A percentile compares a stretch with the other conserved stretches of the same genome.
phyloP scores from a whole-genome alignment of 78 protist genomes.

The Guillardia theta region DNA sequence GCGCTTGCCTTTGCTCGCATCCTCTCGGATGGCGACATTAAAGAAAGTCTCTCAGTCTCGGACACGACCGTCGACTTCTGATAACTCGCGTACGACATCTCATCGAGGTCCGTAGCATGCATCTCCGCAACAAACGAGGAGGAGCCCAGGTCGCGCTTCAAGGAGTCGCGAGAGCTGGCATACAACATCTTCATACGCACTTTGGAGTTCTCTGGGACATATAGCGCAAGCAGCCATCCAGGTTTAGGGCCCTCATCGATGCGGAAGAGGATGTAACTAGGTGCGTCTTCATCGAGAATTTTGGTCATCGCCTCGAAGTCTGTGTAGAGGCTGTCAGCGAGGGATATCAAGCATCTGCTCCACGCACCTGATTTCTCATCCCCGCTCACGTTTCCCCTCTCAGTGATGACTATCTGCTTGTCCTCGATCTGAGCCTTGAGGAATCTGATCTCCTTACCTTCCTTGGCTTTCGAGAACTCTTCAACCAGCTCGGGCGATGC shows the following conservation, averaged over 20 bases:
- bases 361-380: no score
- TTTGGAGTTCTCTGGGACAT: not conserved
- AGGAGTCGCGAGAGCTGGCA: not conserved
- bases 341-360: no score
- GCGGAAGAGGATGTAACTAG: not conserved
- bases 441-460: not conserved
- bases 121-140: not conserved
- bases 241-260: not conserved
- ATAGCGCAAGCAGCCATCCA: not conserved
- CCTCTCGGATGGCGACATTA: not conserved
- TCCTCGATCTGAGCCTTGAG: not conserved
- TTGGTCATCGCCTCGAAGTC: not conserved
- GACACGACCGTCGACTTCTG: not conserved
- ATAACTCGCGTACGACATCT: not conserved
- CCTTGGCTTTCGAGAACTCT: not conserved
- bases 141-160: not conserved
- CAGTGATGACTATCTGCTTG: no score
- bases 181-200: slow-evolving; percentile 2
- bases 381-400: no score
- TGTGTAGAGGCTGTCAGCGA: no score
- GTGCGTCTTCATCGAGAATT: not conserved
- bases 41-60: not conserved
- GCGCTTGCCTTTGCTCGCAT: not conserved
- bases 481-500: not conserved
- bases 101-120: not conserved